Evolutionary conservation across 495 filamentous ascomycete genomes (phyloP).

Genomic region (Tuber brumale): DNA sequence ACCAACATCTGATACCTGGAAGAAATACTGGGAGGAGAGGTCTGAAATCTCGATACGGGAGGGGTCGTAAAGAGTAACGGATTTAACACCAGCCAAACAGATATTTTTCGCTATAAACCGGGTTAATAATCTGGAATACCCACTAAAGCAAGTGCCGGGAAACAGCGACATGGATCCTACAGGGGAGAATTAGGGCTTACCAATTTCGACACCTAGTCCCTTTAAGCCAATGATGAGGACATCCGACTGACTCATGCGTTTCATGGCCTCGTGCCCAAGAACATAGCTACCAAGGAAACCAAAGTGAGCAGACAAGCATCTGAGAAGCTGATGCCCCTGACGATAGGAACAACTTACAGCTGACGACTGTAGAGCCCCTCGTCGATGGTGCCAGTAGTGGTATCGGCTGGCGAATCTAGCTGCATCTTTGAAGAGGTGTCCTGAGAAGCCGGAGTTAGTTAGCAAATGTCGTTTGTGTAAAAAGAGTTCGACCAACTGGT

Average conservation of each 20-base stretch:
- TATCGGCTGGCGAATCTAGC: slow-evolving; percentile 45
- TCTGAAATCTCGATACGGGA: slow-evolving; percentile 35
- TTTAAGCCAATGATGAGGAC: slow-evolving; percentile 87
- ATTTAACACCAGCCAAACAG: slow-evolving; percentile 89
- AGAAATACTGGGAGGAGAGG: slow-evolving; percentile 67
- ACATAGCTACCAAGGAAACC: slow-evolving; percentile 57
- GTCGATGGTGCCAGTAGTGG: slow-evolving; percentile 66
- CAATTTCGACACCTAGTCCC: slow-evolving; percentile 92
- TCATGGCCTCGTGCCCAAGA: slow-evolving; percentile 98
- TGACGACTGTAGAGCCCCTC: slow-evolving; percentile 97
- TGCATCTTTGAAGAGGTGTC: slow-evolving; percentile 42
- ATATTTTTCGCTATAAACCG: slow-evolving; percentile 76
- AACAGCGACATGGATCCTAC: not conserved
- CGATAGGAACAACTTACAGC: slow-evolving; percentile 52
- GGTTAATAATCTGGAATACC: slow-evolving; percentile 7
- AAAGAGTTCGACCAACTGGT: not conserved
- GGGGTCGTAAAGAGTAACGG: slow-evolving; percentile 43
- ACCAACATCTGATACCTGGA: slow-evolving; percentile 78
- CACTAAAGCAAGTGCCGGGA: not conserved
- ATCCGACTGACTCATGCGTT: slow-evolving; percentile 94
- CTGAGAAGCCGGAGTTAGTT: slow-evolving; percentile 2
- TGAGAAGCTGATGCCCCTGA: not conserved
- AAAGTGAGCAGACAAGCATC: slow-evolving; percentile 14
- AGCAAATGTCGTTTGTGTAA: not conserved
- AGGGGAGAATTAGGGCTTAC: slow-evolving; percentile 44